Conservation (phyloP, 2,329 filamentous ascomycete genomes). For the Stachybotrys chlorohalonatus region DNA sequence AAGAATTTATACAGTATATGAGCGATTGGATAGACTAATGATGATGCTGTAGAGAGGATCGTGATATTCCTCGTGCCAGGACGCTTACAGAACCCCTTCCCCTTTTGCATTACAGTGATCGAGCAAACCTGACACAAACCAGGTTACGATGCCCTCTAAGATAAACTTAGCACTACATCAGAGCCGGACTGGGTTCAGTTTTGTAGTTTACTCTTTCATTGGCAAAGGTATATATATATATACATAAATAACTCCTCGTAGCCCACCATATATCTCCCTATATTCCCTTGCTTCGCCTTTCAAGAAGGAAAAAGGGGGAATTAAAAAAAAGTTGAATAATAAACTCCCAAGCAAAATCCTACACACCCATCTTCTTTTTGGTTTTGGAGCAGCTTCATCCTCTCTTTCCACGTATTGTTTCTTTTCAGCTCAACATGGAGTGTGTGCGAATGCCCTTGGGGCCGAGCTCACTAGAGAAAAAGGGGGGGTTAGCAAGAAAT, state of each 20-base stretch:
- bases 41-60: no score
- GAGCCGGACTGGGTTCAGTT: no score
- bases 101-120: no score
- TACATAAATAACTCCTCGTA: not conserved
- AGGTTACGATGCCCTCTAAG: no score
- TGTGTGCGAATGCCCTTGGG: constrained; percentile 45
- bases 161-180: no score
- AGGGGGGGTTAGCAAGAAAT: not conserved
- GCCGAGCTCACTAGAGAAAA: constrained; percentile 35
- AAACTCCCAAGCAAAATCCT: not conserved
- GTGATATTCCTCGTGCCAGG: no score
- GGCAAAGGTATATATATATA: not conserved
- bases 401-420: not conserved
- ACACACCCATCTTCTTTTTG: not conserved
- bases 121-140: no score
- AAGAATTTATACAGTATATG: not conserved
- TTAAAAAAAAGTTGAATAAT: no score
- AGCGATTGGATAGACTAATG: not conserved
- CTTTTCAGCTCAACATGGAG: constrained; percentile 38
- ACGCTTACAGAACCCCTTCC: no score
- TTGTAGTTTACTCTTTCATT: not conserved
- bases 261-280: not conserved
- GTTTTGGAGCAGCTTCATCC: not conserved
- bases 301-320: not conserved
- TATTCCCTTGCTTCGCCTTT: not conserved